Percentiles rank a stretch among this genome's conserved stretches.
Conservation (phyloP, 2,329 filamentous ascomycete genomes). For the Biscogniauxia mediterranea region DNA sequence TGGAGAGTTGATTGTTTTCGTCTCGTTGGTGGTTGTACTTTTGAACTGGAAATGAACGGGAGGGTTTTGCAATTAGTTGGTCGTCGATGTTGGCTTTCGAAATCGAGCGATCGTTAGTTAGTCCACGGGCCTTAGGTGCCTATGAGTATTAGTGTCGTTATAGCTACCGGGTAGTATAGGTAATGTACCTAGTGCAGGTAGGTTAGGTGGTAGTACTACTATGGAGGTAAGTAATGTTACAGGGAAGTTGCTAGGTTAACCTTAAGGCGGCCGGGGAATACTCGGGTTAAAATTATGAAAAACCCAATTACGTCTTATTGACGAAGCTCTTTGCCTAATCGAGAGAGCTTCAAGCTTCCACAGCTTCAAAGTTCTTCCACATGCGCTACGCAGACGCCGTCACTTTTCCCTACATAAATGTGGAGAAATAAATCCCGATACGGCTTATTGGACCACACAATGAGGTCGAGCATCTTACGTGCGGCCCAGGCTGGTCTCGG, state of each 20-base stretch:
- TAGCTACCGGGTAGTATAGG: too few species aligned
- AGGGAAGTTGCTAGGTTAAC: too few species aligned
- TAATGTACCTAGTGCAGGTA: constrained; percentile 1
- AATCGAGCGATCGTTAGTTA: too few species aligned
- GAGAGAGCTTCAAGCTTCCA: constrained; percentile 8
- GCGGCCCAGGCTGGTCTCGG: constrained; percentile 25
- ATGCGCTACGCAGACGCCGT: background rate
- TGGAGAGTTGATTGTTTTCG: too few species aligned
- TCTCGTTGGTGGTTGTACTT: too few species aligned
- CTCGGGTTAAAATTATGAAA: constrained; percentile 20
- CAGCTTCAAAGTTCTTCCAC: background rate
- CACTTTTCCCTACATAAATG: background rate
- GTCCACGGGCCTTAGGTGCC: too few species aligned
- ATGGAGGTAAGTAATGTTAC: too few species aligned
- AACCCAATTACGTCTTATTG: constrained; percentile 5
- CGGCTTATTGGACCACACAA: constrained; percentile 9
- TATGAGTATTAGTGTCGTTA: too few species aligned
- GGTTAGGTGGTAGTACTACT: background rate
- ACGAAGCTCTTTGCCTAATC: constrained; percentile 20
- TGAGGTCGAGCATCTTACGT: constrained; percentile 26
- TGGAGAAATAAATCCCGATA: constrained; percentile 5
- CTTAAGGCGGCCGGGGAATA: constrained; percentile 22
- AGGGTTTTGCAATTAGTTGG: too few species aligned
- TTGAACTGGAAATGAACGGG: too few species aligned
- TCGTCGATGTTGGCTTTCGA: too few species aligned